Evolutionary conservation across 306 rosid genomes (phyloP).

Genomic region (Bauhinia variegata): DNA sequence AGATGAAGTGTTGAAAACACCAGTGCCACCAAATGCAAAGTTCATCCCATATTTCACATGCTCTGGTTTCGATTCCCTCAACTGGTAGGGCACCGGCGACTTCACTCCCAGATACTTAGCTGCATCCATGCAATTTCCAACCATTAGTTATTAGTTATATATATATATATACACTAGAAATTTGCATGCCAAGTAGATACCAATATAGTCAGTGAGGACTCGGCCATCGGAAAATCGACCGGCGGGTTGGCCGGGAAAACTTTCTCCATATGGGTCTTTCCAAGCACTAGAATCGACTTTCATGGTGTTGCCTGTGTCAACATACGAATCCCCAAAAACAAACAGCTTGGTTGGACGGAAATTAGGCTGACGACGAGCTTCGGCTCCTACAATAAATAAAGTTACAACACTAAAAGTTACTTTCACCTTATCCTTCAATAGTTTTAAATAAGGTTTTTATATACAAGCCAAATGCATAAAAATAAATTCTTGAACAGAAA

Average conservation of each 20-base stretch:
- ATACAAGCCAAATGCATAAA: too few relatives aligned
- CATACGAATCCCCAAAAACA: conserved; percentile 46
- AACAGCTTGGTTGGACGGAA: conserved; percentile 28
- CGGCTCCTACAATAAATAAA: too few relatives aligned
- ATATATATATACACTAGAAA: too few relatives aligned
- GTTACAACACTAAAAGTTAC: too few relatives aligned
- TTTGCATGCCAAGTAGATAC: too few relatives aligned
- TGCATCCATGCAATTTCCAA: not conserved
- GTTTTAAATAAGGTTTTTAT: too few relatives aligned
- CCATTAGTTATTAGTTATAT: not conserved
- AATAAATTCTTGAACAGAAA: too few relatives aligned
- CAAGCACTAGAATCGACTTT: conserved; percentile 14
- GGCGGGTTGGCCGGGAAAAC: conserved; percentile 39
- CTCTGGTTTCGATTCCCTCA: conserved; percentile 11
- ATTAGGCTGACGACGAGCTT: too few relatives aligned
- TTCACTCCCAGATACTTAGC: conserved; percentile 35
- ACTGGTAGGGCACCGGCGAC: conserved; percentile 31
- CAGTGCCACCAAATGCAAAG: conserved; percentile 5
- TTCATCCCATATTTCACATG: conserved; percentile 30
- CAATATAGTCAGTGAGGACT: conserved; percentile 42
- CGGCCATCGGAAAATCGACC: conserved; percentile 49
- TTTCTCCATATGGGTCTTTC: conserved; percentile 35
- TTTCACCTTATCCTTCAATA: too few relatives aligned
- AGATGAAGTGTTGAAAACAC: not conserved
- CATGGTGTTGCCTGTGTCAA: conserved; percentile 35